Evolutionary conservation across 768 basidiomycete species (phyloP), one percentile per base, ranked within the genome.

Genomic region (Lyophyllum atratum): DNA sequence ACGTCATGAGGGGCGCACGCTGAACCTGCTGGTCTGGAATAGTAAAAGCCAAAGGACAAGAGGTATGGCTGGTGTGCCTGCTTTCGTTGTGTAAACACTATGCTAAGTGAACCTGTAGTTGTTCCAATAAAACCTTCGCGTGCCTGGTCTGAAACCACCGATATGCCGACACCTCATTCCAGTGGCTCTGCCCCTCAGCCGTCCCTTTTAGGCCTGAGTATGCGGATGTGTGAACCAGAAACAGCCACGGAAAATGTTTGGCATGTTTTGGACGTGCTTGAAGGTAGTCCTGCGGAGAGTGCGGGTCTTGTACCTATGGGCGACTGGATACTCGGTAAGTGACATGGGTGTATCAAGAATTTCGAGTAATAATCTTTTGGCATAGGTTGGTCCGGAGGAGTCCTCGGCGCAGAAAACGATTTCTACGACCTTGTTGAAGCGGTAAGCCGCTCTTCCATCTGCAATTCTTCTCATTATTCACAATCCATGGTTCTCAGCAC

Each of bases 241-340:
- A 80, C 84, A 49, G 90, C 96, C 15, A 77, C 92, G 19, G 94
- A 98, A 67, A 93, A 90, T 60, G 95, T 99, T 5, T 99, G 97
- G 95, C 97, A 98, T 72, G 94, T 99, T 39, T 79, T 99, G 45
- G 97, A 99, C 68, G 94, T 99, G 14, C 75, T 96, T 39, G 96
- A 99, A 71, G 96, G 94, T 21, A 92, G 90, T 60, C 97, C 97
- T 6, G 97, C 96, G 9, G 95, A 98, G 76, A 92, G 90, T 66
- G 94, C 95, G 6, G 96, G 95, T 2, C 84, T 98, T 11, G 97
- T 99, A 19, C 96, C 96, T 1, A 95, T 92, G 76, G 87, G 83
- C 39, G 83, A 81, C 66, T 78, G 76, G 78, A 78, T 80, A 54
- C 63, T 80, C 55, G 78, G 78, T 77, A 51, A 49, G 66, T 51